Base-by-base conservation (phyloP, 805 yeast species). In the Danielia oregonensis region DNA sequence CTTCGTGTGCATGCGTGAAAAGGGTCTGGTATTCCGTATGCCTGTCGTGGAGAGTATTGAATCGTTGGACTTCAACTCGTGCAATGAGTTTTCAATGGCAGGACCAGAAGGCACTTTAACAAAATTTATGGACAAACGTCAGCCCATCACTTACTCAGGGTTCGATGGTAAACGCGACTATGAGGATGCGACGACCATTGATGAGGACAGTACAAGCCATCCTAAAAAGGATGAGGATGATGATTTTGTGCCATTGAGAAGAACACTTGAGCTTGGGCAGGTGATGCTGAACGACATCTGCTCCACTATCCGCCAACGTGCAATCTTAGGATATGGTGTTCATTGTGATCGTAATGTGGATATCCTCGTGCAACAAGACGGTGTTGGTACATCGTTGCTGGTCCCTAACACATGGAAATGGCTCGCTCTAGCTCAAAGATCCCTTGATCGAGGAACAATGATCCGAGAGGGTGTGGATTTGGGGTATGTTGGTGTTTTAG, bases 341-440 rank as follows among this genome's bases (percentile, higher is more conserved):
- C 83, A 82, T 49, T 77, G 86, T 24, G 73, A 72, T 30, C 63
- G 60, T 17, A 89, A 89, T 39, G 72, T 82, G 27, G 67, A 70
- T 12, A 65, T 85, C 17, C 61, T 79, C 24, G 86, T 76, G 42
- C 65, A 63, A 18, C 54, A 78, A 22, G 71, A 68, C 35, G 61
- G 69, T 2, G 55, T 78, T 16, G 74, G 74, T 33, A 76, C 79
- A 29, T 83, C 76, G 42, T 38, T 57, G 26, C 57, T 58, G 36
- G 62, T 82, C 32, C 66, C 82, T 41, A 82, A 86, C 47, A 82
- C 95, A 0, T 91, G 97, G 97, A 79, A 82, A 52, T 91, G 97
- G 97, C 61, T 91, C 21, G 74, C 78, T 1, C 74, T 85, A 32
- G 86, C 94, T 0, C 72, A 76, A 35, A 76, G 74, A 26, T 70